Base-by-base conservation (phyloP, 179 eudicot species). In the Beta lomatogona region DNA sequence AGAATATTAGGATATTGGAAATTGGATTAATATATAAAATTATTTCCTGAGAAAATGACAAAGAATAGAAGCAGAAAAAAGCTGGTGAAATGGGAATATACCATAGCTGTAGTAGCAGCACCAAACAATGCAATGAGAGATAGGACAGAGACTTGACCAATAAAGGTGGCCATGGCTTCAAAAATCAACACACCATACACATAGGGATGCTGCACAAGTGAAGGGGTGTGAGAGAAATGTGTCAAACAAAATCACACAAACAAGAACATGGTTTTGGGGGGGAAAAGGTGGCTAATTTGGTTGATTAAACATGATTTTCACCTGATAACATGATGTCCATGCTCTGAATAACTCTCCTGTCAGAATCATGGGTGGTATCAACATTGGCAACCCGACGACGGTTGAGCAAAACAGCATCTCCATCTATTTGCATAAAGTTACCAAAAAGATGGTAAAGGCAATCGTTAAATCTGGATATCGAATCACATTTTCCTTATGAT, bases 71-170 rank as follows among this genome's bases (percentile, higher is more conserved):
- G 13, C 61, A 53, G 48, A 12, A 18, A 78, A 79, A 82, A 80
- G 70, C 75, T 16, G 46, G 46, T 66, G 31, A 50, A 78, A 73
- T 28, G 68, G n/a, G 75, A 58, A 60, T 87, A 93, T 92, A 96
- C 98, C 99, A 96, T 92, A 80, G 99, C 98, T 31, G 99, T 96
- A 59, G 93, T 94, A 82, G 99, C 99, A 60, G 99, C 99, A 64
- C 99, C 99, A 79, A 96, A 96, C 79, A 96, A 79, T 52, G 99
- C 99, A 85, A 96, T 92, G 83, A 96, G 99, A 31, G 99, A 94
- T 65, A 96, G 88, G 60, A 96, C 99, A 4, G 98, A 96, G 77
- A 96, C 98, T 92, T 96, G 99, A 73, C 99, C 99, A 69, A 96
- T 82, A 77, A 94, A 96, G 12, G 98, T 96, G 13, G 99, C 99